Conservation (phyloP, 2,329 filamentous ascomycete genomes). For the Trichoderma harzianum region DNA sequence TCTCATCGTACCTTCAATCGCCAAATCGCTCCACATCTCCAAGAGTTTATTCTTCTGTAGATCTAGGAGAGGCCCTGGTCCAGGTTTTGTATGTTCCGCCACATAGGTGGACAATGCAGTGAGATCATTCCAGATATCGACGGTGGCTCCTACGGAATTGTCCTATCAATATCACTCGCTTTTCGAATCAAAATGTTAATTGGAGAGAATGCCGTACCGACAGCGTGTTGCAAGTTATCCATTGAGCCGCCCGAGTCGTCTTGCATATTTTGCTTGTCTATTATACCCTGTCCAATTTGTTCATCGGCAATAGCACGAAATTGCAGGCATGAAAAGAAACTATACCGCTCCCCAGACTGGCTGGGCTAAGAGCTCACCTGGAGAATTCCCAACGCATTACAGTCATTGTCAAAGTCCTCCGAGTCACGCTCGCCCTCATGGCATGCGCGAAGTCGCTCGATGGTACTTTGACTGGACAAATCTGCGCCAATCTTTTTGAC, state of each 20-base stretch:
- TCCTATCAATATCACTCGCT: background rate
- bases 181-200: background rate
- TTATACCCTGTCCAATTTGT: background rate
- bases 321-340: fast-evolving
- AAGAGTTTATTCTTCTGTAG: background rate
- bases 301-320: background rate
- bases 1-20: background rate
- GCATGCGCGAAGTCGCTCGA: background rate
- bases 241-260: background rate
- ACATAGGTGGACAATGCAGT: background rate
- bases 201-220: background rate
- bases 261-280: background rate
- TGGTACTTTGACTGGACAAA: background rate
- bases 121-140: background rate
- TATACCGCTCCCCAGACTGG: background rate
- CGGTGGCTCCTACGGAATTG: background rate
- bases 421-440: background rate
- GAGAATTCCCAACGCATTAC: background rate
- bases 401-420: background rate
- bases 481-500: background rate
- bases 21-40: background rate
- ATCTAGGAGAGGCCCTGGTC: background rate
- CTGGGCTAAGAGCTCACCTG: background rate
- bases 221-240: background rate
- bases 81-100: background rate